Conservation (phyloP, 1,284 basidiomycete genomes). For the Marasmius tenuissimus region DNA sequence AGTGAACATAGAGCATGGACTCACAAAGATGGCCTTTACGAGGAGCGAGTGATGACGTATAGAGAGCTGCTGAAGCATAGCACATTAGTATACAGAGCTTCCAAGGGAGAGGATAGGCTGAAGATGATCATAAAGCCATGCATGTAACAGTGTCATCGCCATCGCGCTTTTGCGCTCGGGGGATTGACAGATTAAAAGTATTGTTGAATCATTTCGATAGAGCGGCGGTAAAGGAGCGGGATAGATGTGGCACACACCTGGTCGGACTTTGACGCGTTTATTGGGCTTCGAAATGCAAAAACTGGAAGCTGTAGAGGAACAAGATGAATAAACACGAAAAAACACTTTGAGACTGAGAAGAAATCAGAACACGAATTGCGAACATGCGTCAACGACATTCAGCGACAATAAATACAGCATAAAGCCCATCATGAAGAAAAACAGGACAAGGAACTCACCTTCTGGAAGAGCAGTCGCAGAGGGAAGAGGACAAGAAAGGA, state of each 20-base stretch:
- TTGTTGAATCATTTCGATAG: constrained; percentile 4
- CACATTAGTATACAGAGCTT: not conserved
- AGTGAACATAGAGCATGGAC: not conserved
- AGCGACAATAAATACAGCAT: constrained; percentile 73
- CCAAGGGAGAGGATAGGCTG: not conserved
- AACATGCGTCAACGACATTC: constrained; percentile 48
- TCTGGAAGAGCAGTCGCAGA: constrained; percentile 5
- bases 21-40: not conserved
- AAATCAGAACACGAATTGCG: constrained; percentile 31
- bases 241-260: not conserved
- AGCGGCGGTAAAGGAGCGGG: not conserved
- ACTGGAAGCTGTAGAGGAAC: not conserved
- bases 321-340: not conserved
- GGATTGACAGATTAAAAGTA: constrained; percentile 14
- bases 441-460: constrained; percentile 8
- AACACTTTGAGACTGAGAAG: constrained; percentile 5
- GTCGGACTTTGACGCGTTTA: not conserved
- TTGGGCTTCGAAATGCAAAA: not conserved
- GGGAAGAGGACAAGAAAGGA: not conserved
- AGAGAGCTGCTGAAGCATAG: not conserved
- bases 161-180: constrained; percentile 9
- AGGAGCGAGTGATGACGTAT: not conserved
- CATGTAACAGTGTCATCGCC: constrained; percentile 9
- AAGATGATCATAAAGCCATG: constrained; percentile 12
- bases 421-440: constrained; percentile 47